Percentiles rank a stretch among this genome's conserved stretches.
phyloP scores from a whole-genome alignment of 1,284 basidiomycete species.

The Puccinia novopanici region DNA sequence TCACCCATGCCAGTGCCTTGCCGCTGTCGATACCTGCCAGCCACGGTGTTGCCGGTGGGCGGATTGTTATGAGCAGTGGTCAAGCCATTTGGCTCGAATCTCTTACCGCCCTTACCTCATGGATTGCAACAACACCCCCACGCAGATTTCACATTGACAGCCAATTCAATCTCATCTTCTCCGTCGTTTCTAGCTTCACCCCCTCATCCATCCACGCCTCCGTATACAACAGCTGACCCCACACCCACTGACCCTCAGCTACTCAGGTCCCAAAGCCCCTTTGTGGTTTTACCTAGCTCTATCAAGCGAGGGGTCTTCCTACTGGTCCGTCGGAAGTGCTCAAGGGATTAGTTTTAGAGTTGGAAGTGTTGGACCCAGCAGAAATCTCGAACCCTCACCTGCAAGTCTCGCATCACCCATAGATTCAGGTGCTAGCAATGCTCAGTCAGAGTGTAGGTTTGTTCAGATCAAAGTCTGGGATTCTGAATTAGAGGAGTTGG shows the following conservation, averaged over 20 bases:
- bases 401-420: no score
- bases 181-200: not conserved
- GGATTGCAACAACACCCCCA: slow-evolving; percentile 55
- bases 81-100: no score
- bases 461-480: slow-evolving; percentile 92
- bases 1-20: slow-evolving; percentile 74
- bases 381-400: no score
- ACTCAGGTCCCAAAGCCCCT: slow-evolving; percentile 19
- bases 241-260: not conserved
- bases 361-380: not conserved
- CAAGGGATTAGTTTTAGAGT: no score
- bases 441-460: slow-evolving; percentile 64
- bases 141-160: slow-evolving; percentile 49
- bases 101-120: slow-evolving; percentile 53
- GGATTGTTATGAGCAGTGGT: slow-evolving; percentile 73
- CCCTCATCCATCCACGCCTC: not conserved
- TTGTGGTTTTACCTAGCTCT: not conserved
- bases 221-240: not conserved
- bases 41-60: slow-evolving; percentile 63
- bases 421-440: slow-evolving; percentile 59
- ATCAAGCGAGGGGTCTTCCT: no score
- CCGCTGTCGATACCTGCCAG: slow-evolving; percentile 62
- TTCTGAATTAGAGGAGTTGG: slow-evolving; percentile 81
- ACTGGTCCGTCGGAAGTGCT: not conserved
- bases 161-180: slow-evolving; percentile 2